Evolutionary conservation across 2,329 filamentous ascomycete genomes (phyloP).

Genomic region (Verticillium zaregamsianum): DNA sequence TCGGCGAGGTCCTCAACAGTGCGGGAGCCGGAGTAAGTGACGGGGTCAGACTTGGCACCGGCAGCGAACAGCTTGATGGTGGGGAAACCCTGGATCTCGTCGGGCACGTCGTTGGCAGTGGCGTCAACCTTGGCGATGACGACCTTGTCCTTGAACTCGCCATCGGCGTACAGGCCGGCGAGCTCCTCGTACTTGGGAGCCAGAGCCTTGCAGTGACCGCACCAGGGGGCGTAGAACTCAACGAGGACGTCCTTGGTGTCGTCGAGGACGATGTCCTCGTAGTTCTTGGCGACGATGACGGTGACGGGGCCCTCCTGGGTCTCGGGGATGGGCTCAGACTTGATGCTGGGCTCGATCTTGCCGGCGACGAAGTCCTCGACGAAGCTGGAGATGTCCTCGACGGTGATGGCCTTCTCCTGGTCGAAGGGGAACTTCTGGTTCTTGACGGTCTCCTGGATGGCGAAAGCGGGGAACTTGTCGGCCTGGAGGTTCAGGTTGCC

Average conservation of each 20-base stretch:
- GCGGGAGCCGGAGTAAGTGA: slow-evolving; percentile 84
- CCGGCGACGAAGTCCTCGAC: slow-evolving; percentile 80
- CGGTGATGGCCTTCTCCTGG: slow-evolving; percentile 73
- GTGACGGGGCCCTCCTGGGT: slow-evolving; percentile 85
- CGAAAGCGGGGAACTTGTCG: slow-evolving; percentile 94
- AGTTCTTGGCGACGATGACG: slow-evolving; percentile 88
- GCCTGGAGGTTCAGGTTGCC: slow-evolving; percentile 95
- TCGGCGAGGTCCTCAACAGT: slow-evolving; percentile 86
- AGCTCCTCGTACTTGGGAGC: slow-evolving; percentile 97
- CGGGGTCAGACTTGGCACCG: slow-evolving; percentile 76
- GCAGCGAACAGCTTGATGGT: slow-evolving; percentile 98
- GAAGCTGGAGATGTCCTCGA: slow-evolving; percentile 70
- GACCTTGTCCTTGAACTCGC: slow-evolving; percentile 78
- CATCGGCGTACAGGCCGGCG: slow-evolving; percentile 68
- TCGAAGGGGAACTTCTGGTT: slow-evolving; percentile 97
- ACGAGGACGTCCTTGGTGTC: slow-evolving; percentile 95
- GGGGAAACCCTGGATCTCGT: slow-evolving; percentile 96
- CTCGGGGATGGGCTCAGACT: slow-evolving; percentile 96
- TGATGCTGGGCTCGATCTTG: slow-evolving; percentile 93
- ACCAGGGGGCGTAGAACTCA: slow-evolving; percentile 99
- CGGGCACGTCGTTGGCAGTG: slow-evolving; percentile 91
- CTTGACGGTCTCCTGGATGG: slow-evolving; percentile 92
- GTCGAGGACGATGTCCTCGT: slow-evolving; percentile 86
- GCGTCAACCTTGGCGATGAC: slow-evolving; percentile 97
- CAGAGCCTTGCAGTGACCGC: slow-evolving; percentile 98